Base-by-base conservation (phyloP, 2,329 filamentous ascomycete genomes). In the Colletotrichum tropicale region DNA sequence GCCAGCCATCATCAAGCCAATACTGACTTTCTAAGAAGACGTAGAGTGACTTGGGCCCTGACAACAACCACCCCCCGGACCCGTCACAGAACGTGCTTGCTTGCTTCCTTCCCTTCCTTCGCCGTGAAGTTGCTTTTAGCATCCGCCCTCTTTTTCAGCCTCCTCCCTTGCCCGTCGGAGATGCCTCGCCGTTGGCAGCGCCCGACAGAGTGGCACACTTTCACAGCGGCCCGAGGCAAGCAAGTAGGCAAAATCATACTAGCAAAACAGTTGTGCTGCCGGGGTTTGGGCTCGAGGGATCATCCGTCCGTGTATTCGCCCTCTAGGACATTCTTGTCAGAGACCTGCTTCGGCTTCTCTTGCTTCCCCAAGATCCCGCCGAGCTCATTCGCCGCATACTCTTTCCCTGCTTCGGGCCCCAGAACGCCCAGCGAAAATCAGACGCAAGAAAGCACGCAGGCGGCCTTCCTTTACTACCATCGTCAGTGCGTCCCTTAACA, bases 331-430 rank as follows among this genome's bases (percentile, higher is more conserved):
- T n/a, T n/a, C 78, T 77, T 83, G 83, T 84, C 76, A 82, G 82
- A 84, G 83, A 81, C 80, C 73, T 84, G 82, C 82, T 81, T 85
- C 83, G 83, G 83, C 81, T 84, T 83, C 77, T 82, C 77, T 82
- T 84, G 82, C 83, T 81, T 64, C 74, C 70, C 24, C 28, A 56
- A 66, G 15, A 48, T 48, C 43, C 43, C 43, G 64, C 72, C 68
- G 62, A 72, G 67, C 28, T 21, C 43, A 48, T 48, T 48, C 43
- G 43, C n/a, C 43, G 43, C 43, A 48, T 48, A 48, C 18, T 48
- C 43, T 48, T 48, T 12, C 43, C 43, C 7, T 48, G 18, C 43
- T 48, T 12, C 43, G 43, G 43, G 18, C 21, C 21, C 26, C 52
- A 60, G 12, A 18, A 32, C 52, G 32, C 43, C 66, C 21, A 58